A percentile compares a stretch with the other conserved stretches of the same genome.
Evolutionary conservation across 768 basidiomycete genomes (phyloP).

Genomic region (Suillus clintonianus): DNA sequence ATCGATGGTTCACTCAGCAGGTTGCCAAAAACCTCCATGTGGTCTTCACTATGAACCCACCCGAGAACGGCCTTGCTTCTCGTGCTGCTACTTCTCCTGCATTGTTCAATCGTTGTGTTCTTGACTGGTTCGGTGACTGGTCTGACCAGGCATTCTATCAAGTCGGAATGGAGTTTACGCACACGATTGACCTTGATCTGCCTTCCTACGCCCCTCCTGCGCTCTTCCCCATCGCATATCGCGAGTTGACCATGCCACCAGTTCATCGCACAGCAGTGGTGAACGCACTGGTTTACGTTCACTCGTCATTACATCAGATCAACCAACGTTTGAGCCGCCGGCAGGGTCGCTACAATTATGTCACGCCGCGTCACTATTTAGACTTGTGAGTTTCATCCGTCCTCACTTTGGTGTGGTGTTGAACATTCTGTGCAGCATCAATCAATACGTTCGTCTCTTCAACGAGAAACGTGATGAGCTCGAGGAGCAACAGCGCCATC

Average conservation of each 20-base stretch:
- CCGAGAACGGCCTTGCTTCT: conserved; percentile 92
- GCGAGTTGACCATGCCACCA: conserved; percentile 83
- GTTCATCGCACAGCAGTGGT: conserved; percentile 87
- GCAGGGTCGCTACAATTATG: conserved; percentile 95
- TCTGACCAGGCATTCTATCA: conserved; percentile 98
- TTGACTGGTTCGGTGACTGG: conserved; percentile 99
- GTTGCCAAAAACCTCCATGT: conserved; percentile 98
- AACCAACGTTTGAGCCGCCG: conserved; percentile 87
- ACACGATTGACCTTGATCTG: conserved; percentile 89
- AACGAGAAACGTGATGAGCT: conserved; percentile 96
- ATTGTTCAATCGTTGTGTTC: conserved; percentile 96
- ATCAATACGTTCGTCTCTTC: conserved; percentile 94
- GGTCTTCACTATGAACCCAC: conserved; percentile 99
- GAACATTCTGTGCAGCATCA: conserved; percentile 61
- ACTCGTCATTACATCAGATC: conserved; percentile 85
- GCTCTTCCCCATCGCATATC: conserved; percentile 89
- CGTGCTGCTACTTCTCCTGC: conserved; percentile 97
- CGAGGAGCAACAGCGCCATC: conserved; percentile 97
- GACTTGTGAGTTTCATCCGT: conserved; percentile 78
- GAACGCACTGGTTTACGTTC: conserved; percentile 92
- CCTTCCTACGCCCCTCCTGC: conserved; percentile 76
- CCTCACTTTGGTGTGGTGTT: conserved; percentile 7
- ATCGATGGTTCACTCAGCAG: conserved; percentile 98
- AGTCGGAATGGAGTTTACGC: conserved; percentile 96
- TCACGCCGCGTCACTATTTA: conserved; percentile 96